These are phyloP conservation scores for Amphibolis antarctica DNA, from an alignment of 106 monocot species.

Conservation along the genomic window DNA sequence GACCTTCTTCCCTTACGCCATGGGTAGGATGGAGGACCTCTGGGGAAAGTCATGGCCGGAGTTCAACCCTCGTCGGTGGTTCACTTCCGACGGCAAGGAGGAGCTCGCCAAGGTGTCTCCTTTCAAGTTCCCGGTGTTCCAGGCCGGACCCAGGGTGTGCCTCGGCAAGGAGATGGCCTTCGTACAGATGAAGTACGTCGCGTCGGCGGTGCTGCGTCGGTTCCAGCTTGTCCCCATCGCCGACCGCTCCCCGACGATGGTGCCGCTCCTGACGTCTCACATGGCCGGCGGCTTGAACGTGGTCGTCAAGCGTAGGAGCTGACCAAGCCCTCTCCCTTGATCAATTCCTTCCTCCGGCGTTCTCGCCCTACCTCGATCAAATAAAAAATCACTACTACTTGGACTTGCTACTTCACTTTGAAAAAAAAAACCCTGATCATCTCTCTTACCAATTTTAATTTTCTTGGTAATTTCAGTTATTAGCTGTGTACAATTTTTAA, in stretches of 20 bases:
- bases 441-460: too few relatives aligned
- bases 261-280: slow-evolving; percentile 6
- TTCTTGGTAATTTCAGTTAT: too few relatives aligned
- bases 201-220: slow-evolving; percentile 18
- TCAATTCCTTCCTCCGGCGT: too few relatives aligned
- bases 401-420: too few relatives aligned
- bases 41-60: slow-evolving; percentile 40
- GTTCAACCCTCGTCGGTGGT: slow-evolving; percentile 38
- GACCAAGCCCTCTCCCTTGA: not conserved
- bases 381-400: too few relatives aligned
- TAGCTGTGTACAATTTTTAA: too few relatives aligned
- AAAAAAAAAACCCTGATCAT: too few relatives aligned
- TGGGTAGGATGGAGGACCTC: slow-evolving; percentile 59
- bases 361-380: too few relatives aligned
- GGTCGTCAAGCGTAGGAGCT: not conserved
- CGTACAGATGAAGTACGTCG: slow-evolving; percentile 62
- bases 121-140: slow-evolving; percentile 51
- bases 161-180: slow-evolving; percentile 71
- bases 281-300: slow-evolving; percentile 8
- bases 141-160: slow-evolving; percentile 57
- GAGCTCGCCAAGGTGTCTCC: slow-evolving; percentile 18
- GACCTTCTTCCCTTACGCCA: slow-evolving; percentile 52
- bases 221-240: slow-evolving; percentile 16
- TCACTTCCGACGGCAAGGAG: slow-evolving; percentile 6
- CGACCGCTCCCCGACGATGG: not conserved